Base-by-base conservation (phyloP, 495 filamentous ascomycete species). In the Daldinia concentrica region DNA sequence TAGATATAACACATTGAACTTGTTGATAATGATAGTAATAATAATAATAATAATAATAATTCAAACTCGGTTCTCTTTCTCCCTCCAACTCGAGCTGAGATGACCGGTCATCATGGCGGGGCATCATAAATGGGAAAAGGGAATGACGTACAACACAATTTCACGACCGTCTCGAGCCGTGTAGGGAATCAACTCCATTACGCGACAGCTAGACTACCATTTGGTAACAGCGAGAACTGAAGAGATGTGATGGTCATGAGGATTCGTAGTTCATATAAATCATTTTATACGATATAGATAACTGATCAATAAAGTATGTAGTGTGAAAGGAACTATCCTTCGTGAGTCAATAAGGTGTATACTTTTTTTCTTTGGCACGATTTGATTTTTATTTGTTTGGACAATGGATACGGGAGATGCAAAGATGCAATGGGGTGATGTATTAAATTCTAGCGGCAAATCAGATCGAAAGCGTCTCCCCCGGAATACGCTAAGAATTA, bases 161-260 rank as follows among this genome's bases (percentile, higher is more conserved):
- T 89, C 87, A 68, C 85, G 86, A 61, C 86, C 85, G 61, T 89
- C 88, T 65, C 84, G 83, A 34, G 84, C 83, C 45, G 84, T 82
- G 69, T 90, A 90, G n/a, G 87, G 88, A 66, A 90, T 85, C 70
- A 90, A 79, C 68, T 88, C 89, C 88, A 90, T 88, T 64, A 63
- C 71, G 68, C 19, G 56, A 52, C n/a, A 17, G 37, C 19, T 69
- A 69, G 32, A 26, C 15, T 73, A 69, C 50, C 61, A 65, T 69
- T 39, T 30, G n/a, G 22, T 45, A 62, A 58, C 43, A 43, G 70
- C 29, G 29, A 30, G 24, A 6, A 27, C 26, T 58, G 50, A 65
- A 62, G 4, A 63, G n/a, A 64, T 12, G 22, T 29, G 0, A 29
- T 50, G 43, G 22, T 65, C 58, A 69, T 69, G 30, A 52, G 51